Base-by-base conservation (phyloP, 768 basidiomycete genomes). In the Mycena metata region DNA sequence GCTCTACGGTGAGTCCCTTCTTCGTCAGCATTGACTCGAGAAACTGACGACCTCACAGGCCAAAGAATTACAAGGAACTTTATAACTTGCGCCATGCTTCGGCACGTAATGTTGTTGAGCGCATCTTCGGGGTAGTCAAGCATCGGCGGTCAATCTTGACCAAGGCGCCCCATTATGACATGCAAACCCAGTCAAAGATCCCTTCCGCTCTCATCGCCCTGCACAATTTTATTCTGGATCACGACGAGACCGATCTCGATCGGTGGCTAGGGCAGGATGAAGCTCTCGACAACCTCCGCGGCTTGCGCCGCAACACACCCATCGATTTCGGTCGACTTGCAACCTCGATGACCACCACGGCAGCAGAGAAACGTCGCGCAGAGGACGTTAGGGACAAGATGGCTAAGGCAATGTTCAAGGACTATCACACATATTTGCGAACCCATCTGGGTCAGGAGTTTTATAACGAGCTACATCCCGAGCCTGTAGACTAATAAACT, bases 31-130 rank as follows among this genome's bases (percentile, higher is more conserved):
- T 50, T n/a, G 52, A 30, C 52, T 62, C 35, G 67, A 41, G 58
- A 30, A 47, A 65, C 43, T 42, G n/a, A n/a, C n/a, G n/a, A n/a
- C n/a, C 54, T 57, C 64, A 69, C 51, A 19, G 80, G 50, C 82
- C 82, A 46, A 42, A 16, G 47, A 81, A 78, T 50, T 67, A 76
- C 43, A 72, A 84, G 70, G 81, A 85, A 68, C 70, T 85, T 0
- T 83, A 76, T 63, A 85, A 84, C 73, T 73, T 85, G n/a, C n/a
- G n/a, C n/a, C n/a, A n/a, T n/a, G n/a, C n/a, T n/a, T n/a, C n/a
- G n/a, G n/a, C n/a, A n/a, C 5, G 72, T 77, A 24, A n/a, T n/a
- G n/a, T n/a, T n/a, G n/a, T n/a, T n/a, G n/a, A n/a, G n/a, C n/a
- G n/a, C n/a, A n/a, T n/a, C 82, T 61, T 61, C 24, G 47, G 46